phyloP scores from a whole-genome alignment of 805 yeast species.

The Saccharomycopsis vini region DNA sequence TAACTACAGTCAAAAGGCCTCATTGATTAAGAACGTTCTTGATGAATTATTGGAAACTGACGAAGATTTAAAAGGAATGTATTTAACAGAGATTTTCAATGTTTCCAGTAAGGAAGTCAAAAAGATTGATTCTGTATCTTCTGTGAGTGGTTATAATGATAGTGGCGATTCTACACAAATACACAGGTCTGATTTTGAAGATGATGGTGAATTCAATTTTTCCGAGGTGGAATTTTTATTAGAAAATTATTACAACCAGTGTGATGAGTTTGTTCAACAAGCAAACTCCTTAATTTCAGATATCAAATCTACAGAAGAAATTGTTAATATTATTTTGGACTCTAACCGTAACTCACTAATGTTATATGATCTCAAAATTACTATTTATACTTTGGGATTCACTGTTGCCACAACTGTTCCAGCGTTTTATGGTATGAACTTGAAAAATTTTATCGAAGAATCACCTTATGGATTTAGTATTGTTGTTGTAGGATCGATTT shows the following conservation, averaged over 20 bases:
- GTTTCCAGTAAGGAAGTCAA: no score
- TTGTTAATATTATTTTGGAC: slow-evolving; percentile 85
- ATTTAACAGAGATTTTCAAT: slow-evolving; percentile 44
- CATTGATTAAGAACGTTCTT: slow-evolving; percentile 70
- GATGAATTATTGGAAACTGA: slow-evolving; percentile 84
- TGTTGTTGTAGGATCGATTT: slow-evolving; percentile 36
- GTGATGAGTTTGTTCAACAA: slow-evolving; percentile 91
- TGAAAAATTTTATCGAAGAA: slow-evolving; percentile 87
- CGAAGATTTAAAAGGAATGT: slow-evolving; percentile 75
- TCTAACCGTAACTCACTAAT: slow-evolving; percentile 89
- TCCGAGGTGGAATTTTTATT: slow-evolving; percentile 77
- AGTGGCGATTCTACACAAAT: no score
- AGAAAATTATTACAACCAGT: slow-evolving; percentile 83
- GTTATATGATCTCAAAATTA: slow-evolving; percentile 76
- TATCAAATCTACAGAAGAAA: slow-evolving; percentile 88
- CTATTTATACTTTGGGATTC: slow-evolving; percentile 73
- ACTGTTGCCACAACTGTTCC: slow-evolving; percentile 77
- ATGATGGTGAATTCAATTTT: slow-evolving; percentile 8
- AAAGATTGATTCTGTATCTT: no score
- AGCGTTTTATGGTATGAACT: slow-evolving; percentile 91
- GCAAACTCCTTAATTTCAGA: slow-evolving; percentile 71
- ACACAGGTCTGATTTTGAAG: slow-evolving; percentile 48
- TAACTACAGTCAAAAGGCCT: slow-evolving; percentile 76
- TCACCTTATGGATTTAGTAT: slow-evolving; percentile 57
- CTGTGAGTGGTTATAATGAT: no score